Conservation (phyloP, 192 early-diverging fungal genomes). For the Backusella australiensis region DNA sequence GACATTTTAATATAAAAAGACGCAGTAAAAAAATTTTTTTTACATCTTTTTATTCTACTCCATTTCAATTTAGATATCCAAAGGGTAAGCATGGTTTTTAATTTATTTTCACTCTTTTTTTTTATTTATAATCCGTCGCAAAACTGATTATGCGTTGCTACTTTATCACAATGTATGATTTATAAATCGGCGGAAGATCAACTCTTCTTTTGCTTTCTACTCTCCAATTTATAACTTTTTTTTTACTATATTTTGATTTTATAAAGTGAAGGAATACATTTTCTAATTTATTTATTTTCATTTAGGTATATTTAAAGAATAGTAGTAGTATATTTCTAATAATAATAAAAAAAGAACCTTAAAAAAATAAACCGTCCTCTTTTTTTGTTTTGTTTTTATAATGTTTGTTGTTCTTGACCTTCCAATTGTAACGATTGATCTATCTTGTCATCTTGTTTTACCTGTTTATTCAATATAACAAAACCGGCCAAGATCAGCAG, state of each 20-base stretch:
- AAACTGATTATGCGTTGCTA: constrained; percentile 12
- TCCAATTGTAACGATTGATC: not conserved
- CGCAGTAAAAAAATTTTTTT: not conserved
- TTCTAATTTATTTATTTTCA: not conserved
- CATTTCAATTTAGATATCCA: not conserved
- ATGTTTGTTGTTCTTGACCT: constrained; percentile 1
- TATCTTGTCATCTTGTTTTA: constrained; percentile 25
- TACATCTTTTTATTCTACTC: not conserved
- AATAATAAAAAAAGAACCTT: not conserved
- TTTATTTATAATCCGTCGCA: not conserved
- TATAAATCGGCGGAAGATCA: constrained; percentile 13
- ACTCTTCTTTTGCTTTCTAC: constrained; percentile 5
- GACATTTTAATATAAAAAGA: not conserved
- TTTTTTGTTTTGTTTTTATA: not conserved
- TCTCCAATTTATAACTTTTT: constrained; percentile 1
- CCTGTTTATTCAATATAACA: constrained; percentile 37
- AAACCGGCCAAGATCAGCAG: constrained; percentile 55
- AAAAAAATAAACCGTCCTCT: not conserved
- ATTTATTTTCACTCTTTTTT: not conserved
- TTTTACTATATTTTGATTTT: constrained; percentile 5
- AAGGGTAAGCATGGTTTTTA: not conserved
- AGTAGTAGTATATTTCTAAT: not conserved
- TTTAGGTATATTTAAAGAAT: not conserved
- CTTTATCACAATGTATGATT: constrained; percentile 1
- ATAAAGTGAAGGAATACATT: not conserved